Percentiles rank a stretch among this genome's conserved stretches.
These are phyloP conservation scores for Silene uniflora DNA, from an alignment of 148 eudicot species.

Conservation along the genomic window DNA sequence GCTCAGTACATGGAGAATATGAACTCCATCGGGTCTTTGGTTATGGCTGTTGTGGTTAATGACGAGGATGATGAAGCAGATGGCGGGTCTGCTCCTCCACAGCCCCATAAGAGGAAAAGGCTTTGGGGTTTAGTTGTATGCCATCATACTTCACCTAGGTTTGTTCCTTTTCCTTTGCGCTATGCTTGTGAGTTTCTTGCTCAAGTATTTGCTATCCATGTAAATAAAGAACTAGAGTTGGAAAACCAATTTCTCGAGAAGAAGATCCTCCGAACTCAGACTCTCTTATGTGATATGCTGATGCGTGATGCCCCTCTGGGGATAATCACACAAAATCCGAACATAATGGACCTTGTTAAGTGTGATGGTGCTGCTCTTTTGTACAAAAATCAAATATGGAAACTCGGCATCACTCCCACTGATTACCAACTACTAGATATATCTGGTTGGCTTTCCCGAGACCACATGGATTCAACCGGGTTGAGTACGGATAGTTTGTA, in stretches of 20 bases:
- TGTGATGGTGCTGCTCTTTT: conserved; percentile 90
- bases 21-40: conserved; percentile 88
- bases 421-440: conserved; percentile 67
- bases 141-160: conserved; percentile 76
- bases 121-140: conserved; percentile 98
- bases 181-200: conserved; percentile 93
- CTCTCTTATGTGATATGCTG: conserved; percentile 87
- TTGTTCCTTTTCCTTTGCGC: conserved; percentile 87
- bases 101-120: conserved; percentile 56
- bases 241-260: conserved; percentile 78
- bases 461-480: conserved; percentile 84
- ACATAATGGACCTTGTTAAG: conserved; percentile 89
- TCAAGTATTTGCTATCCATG: conserved; percentile 89
- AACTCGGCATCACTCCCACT: conserved; percentile 60
- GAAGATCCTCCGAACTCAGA: conserved; percentile 81
- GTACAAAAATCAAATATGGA: conserved; percentile 51
- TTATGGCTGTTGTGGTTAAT: conserved; percentile 87
- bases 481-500: conserved; percentile 86
- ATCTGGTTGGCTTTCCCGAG: conserved; percentile 64
- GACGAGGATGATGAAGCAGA: conserved; percentile 62
- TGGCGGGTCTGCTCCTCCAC: conserved; percentile 36
- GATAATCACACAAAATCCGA: conserved; percentile 75
- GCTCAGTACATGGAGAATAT: conserved; percentile 88
- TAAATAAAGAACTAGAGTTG: conserved; percentile 77
- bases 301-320: conserved; percentile 87